Evolutionary conservation across 208 protist genomes (phyloP).

Genomic region (Trypanosoma mega): DNA sequence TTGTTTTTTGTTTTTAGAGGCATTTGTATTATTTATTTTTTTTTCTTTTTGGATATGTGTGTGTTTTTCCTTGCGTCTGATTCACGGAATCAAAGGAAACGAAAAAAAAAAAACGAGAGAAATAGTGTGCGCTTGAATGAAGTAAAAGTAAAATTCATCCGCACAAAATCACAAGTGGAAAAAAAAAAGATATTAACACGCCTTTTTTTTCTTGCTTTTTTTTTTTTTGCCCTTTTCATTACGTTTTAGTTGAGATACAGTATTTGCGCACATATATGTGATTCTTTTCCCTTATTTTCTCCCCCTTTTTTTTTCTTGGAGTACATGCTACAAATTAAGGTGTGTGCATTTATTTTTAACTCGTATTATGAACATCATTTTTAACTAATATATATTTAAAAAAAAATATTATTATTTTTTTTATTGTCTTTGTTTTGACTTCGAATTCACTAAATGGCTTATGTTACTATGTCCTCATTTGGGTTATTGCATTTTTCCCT

Average conservation of each 20-base stretch:
- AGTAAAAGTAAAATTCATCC: too few relatives aligned
- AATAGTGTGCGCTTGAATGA: too few relatives aligned
- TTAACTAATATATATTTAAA: too few relatives aligned
- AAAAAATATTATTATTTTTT: too few relatives aligned
- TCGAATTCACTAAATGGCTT: too few relatives aligned
- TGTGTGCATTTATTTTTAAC: too few relatives aligned
- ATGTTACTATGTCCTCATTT: not conserved
- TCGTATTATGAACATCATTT: too few relatives aligned
- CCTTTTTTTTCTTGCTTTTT: slow-evolving; percentile 13
- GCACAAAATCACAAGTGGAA: too few relatives aligned
- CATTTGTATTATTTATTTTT: slow-evolving; percentile 7
- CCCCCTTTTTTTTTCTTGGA: slow-evolving; percentile 6
- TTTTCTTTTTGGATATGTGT: slow-evolving; percentile 12
- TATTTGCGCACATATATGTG: not conserved
- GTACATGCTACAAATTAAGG: too few relatives aligned
- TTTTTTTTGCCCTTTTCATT: slow-evolving; percentile 16
- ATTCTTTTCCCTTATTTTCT: slow-evolving; percentile 9
- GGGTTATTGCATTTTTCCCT: not conserved
- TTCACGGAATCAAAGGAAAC: slow-evolving; percentile 2
- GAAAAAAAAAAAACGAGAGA: slow-evolving; percentile 4
- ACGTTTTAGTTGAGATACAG: slow-evolving; percentile 14
- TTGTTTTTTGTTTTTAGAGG: slow-evolving; percentile 9
- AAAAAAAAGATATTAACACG: slow-evolving; percentile 3
- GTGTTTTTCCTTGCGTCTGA: slow-evolving; percentile 9
- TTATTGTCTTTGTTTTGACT: too few relatives aligned